Percentiles rank a stretch among this genome's conserved stretches.
Conservation (phyloP, 2,329 filamentous ascomycete genomes). For the Colletotrichum higginsianum region DNA sequence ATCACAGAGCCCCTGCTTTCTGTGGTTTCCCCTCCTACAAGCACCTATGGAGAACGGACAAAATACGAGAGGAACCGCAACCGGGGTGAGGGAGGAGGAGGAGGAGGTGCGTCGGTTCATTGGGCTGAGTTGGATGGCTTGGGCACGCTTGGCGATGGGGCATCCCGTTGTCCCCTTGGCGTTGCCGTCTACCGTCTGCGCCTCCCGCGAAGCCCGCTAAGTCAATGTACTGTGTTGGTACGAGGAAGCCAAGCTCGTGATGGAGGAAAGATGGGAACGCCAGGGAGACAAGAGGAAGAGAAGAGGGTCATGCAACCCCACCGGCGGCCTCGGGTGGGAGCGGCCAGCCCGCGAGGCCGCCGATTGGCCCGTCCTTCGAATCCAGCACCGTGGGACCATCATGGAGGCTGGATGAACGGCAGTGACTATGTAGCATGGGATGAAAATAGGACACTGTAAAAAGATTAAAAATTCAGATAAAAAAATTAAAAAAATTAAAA, state of each 20-base stretch:
- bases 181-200: slow-evolving; percentile 11
- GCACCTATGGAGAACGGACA: slow-evolving; percentile 20
- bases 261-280: not conserved
- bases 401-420: not conserved
- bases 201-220: not conserved
- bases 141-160: slow-evolving; percentile 25
- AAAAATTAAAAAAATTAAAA: no score
- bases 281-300: not conserved
- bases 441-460: not conserved
- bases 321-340: slow-evolving; percentile 22
- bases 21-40: not conserved
- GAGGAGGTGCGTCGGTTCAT: not conserved
- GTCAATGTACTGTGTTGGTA: not conserved
- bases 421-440: not conserved
- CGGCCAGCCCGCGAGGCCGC: slow-evolving; percentile 5
- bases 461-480: no score
- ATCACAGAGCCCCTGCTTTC: slow-evolving; percentile 26
- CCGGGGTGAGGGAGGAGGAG: not conserved
- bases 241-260: not conserved
- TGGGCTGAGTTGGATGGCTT: not conserved
- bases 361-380: slow-evolving; percentile 22
- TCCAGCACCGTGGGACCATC: not conserved
- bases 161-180: not conserved
- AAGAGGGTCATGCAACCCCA: not conserved
- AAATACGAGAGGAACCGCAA: slow-evolving; percentile 34